Percentiles rank a stretch among this genome's conserved stretches.
These are phyloP conservation scores for Apiospora sp. DNA, from an alignment of 2,329 filamentous ascomycete genomes.

Conservation along the genomic window DNA sequence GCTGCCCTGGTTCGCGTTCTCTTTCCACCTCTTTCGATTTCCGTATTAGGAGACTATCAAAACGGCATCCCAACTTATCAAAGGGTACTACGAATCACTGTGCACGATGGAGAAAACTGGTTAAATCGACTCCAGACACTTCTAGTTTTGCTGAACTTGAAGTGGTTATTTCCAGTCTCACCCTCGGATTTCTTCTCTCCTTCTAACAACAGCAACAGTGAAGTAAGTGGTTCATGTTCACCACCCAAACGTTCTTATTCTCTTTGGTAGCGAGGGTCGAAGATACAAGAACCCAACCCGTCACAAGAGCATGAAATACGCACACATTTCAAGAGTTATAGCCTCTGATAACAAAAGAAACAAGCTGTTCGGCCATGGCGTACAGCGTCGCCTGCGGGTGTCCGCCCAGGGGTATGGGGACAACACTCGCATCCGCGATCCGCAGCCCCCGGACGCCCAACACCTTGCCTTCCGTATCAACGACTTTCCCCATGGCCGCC, in stretches of 20 bases:
- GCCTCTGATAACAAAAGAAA: background rate
- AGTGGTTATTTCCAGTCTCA: background rate
- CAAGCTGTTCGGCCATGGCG: slow-evolving; percentile 28
- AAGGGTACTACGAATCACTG: background rate
- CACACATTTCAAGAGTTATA: background rate
- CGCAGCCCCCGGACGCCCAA: slow-evolving; percentile 31
- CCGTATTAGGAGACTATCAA: background rate
- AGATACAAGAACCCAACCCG: background rate
- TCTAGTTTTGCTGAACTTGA: background rate
- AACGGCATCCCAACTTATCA: background rate
- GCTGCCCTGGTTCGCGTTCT: no score
- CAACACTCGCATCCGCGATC: slow-evolving; percentile 32
- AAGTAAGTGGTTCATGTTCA: background rate
- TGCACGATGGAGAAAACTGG: background rate
- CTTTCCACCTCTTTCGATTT: background rate
- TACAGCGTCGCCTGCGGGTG: slow-evolving; percentile 33
- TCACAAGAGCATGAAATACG: background rate
- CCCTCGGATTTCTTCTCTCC: background rate
- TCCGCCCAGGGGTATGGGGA: slow-evolving; percentile 32
- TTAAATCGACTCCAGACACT: background rate
- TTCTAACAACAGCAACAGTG: background rate
- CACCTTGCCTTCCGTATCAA: slow-evolving; percentile 31
- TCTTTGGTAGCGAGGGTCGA: background rate
- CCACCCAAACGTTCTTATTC: no score
- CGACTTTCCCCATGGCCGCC: slow-evolving; percentile 31